phyloP scores from a whole-genome alignment of 2,329 filamentous ascomycete species.

The Pseudogymnoascus sp. region DNA sequence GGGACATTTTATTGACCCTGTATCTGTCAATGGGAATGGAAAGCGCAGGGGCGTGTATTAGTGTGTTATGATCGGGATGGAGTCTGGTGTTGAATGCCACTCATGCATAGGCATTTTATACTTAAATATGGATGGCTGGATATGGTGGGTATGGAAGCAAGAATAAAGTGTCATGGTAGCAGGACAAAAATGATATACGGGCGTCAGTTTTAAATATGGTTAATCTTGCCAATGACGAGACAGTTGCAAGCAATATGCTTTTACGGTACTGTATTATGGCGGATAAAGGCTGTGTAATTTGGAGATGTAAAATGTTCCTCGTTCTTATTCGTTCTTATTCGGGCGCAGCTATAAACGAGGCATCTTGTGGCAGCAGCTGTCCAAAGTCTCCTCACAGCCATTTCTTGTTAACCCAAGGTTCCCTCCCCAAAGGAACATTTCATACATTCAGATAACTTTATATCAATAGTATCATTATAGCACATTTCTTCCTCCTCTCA shows the following conservation, averaged over 20 bases:
- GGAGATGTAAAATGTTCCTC: background rate
- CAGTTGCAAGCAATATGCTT: background rate
- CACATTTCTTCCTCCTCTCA: background rate
- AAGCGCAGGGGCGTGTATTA: conserved; percentile 10
- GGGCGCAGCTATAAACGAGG: background rate
- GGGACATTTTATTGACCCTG: conserved; percentile 27
- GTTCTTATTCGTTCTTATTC: background rate
- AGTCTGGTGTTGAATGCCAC: conserved; percentile 4
- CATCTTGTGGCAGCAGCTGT: background rate
- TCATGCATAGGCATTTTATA: conserved; percentile 2
- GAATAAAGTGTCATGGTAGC: background rate
- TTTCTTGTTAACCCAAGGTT: background rate
- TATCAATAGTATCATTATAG: background rate
- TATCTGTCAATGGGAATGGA: background rate
- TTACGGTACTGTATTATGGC: background rate
- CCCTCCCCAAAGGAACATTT: background rate
- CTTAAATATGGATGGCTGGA: conserved; percentile 2
- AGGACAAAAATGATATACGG: background rate
- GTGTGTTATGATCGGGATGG: background rate
- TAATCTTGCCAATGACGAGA: background rate
- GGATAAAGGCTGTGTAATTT: background rate
- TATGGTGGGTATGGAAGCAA: conserved; percentile 1
- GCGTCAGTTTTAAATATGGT: background rate
- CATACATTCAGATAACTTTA: background rate
- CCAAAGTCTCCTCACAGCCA: background rate